Conservation (phyloP, 805 yeast species). For the Ogataea henricii region DNA sequence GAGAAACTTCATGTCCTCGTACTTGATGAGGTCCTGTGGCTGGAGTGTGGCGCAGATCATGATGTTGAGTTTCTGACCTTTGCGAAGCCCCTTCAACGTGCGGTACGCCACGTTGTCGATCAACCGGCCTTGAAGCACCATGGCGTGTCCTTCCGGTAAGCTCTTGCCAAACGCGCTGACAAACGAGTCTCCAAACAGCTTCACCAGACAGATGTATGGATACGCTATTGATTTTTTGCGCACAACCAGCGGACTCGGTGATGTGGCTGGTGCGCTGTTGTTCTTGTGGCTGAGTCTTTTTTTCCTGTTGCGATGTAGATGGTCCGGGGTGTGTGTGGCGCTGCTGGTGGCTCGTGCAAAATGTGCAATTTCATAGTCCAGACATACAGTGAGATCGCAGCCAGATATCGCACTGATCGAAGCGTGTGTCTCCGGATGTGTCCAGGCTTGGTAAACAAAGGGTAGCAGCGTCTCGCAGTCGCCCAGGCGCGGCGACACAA, state of each 20-base stretch:
- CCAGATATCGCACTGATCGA: slow-evolving; percentile 54
- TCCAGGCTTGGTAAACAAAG: slow-evolving; percentile 55
- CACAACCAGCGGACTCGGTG: slow-evolving; percentile 12
- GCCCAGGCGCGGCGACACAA: slow-evolving; percentile 32
- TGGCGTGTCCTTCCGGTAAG: slow-evolving; percentile 38
- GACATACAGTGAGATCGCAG: slow-evolving; percentile 46
- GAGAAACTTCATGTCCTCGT: slow-evolving; percentile 28
- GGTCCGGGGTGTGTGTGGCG: background rate
- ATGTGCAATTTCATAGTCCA: slow-evolving; percentile 58
- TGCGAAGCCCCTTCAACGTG: slow-evolving; percentile 7
- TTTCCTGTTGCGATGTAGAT: background rate
- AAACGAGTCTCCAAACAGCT: slow-evolving; percentile 14
- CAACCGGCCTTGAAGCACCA: slow-evolving; percentile 42
- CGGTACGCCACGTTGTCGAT: slow-evolving; percentile 45
- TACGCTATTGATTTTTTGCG: slow-evolving; percentile 30
- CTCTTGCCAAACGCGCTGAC: slow-evolving; percentile 19
- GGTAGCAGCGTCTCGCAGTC: slow-evolving; percentile 40
- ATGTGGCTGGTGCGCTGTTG: background rate
- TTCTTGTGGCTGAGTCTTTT: background rate
- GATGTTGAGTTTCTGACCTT: slow-evolving; percentile 15
- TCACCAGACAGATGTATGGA: slow-evolving; percentile 31
- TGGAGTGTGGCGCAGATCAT: slow-evolving; percentile 30
- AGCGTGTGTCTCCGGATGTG: slow-evolving; percentile 49
- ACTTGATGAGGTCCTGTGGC: slow-evolving; percentile 28
- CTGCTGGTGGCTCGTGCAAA: slow-evolving; percentile 17